phyloP scores from a whole-genome alignment of 345 rosid species.

The Atalantia buxifolia region DNA sequence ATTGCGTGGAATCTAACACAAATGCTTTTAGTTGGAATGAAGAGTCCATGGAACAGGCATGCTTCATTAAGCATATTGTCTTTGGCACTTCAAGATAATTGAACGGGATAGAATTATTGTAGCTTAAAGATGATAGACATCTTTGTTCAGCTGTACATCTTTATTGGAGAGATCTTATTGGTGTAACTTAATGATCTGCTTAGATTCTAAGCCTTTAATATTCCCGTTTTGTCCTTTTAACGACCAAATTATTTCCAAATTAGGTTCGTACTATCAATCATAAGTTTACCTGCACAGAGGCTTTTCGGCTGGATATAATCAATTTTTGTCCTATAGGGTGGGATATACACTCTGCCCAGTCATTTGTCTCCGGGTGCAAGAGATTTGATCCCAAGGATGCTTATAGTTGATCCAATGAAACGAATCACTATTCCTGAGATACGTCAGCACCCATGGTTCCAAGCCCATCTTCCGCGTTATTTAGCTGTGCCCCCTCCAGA shows the following conservation, averaged over 20 bases:
- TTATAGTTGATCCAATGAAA: slow-evolving; percentile 88
- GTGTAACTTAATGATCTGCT: background rate
- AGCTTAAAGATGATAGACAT: background rate
- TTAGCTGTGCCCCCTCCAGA: slow-evolving; percentile 89
- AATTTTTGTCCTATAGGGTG: slow-evolving; percentile 46
- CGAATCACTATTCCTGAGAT: slow-evolving; percentile 88
- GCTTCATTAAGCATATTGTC: background rate
- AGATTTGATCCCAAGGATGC: slow-evolving; percentile 94
- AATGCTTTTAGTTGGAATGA: background rate
- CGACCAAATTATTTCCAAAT: background rate
- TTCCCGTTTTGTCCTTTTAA: background rate
- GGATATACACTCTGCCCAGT: slow-evolving; percentile 93
- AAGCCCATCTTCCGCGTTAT: slow-evolving; percentile 77
- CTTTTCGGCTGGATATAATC: too few species aligned
- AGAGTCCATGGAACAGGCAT: background rate
- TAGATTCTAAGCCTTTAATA: background rate
- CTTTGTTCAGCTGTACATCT: background rate
- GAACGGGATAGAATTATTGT: background rate
- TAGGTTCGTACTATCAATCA: background rate
- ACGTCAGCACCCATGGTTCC: slow-evolving; percentile 92
- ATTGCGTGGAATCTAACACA: background rate
- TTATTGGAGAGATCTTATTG: background rate
- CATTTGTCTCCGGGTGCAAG: slow-evolving; percentile 87
- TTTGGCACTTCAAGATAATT: background rate
- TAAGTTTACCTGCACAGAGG: background rate